Percentiles rank a stretch among this genome's conserved stretches.
These are phyloP conservation scores for Thermothelomyces thermophilus DNA, from an alignment of 2,329 filamentous ascomycete species.

Conservation along the genomic window DNA sequence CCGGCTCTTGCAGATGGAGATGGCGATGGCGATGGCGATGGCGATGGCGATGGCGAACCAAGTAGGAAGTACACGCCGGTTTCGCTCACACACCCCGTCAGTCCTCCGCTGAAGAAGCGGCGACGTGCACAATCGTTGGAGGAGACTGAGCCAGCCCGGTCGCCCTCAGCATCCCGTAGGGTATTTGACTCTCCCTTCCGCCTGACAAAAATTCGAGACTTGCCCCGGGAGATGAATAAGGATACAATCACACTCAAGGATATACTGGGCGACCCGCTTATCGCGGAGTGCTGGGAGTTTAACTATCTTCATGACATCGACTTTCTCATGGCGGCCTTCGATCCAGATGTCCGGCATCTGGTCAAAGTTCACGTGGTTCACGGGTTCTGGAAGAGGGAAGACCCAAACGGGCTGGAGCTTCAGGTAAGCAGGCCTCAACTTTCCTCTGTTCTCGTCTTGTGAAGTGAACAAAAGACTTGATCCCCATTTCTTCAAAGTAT, in stretches of 20 bases:
- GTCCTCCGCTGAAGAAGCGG: slow-evolving; percentile 31
- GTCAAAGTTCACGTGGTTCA: slow-evolving; percentile 52
- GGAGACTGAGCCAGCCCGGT: not conserved
- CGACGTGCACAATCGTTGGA: slow-evolving; percentile 1
- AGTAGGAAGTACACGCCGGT: slow-evolving; percentile 18
- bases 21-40: not conserved
- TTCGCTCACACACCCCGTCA: slow-evolving; percentile 37
- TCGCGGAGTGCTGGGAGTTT: slow-evolving; percentile 65
- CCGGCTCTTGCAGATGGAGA: not conserved
- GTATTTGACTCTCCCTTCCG: slow-evolving; percentile 58
- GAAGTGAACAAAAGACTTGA: not conserved
- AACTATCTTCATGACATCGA: slow-evolving; percentile 58
- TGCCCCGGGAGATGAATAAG: slow-evolving; percentile 53
- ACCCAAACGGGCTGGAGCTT: slow-evolving; percentile 49
- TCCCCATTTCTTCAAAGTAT: not conserved
- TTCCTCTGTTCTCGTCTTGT: not conserved
- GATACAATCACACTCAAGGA: slow-evolving; percentile 61
- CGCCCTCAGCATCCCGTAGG: not conserved
- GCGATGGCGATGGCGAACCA: not conserved
- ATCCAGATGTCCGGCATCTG: slow-evolving; percentile 42
- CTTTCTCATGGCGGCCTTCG: slow-evolving; percentile 50
- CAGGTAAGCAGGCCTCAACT: slow-evolving; percentile 39
- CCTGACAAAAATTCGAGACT: slow-evolving; percentile 61
- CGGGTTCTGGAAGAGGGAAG: slow-evolving; percentile 62
- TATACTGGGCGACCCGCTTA: slow-evolving; percentile 66